These are phyloP conservation scores for Monilinia laxa DNA, from an alignment of 2,329 filamentous ascomycete genomes.

Conservation along the genomic window DNA sequence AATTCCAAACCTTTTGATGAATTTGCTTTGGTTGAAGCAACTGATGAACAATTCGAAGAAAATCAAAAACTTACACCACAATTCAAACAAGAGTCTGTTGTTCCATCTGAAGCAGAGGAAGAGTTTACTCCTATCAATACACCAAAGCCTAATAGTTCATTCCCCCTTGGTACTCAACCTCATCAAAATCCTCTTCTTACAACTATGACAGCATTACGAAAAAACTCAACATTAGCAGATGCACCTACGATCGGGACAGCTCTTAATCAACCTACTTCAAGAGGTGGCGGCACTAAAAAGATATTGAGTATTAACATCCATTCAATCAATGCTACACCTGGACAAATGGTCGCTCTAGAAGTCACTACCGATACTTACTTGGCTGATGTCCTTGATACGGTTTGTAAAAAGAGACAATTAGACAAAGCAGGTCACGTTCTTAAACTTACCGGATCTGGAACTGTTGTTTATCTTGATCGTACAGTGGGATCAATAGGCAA, in stretches of 20 bases:
- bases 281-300: constrained; percentile 60
- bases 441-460: constrained; percentile 72
- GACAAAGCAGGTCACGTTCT: constrained; percentile 79
- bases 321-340: constrained; percentile 66
- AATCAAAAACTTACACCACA: constrained; percentile 69
- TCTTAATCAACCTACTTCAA: constrained; percentile 40
- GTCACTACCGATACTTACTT: constrained; percentile 83
- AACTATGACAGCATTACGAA: constrained; percentile 53
- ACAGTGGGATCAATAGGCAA: constrained; percentile 77
- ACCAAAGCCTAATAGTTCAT: constrained; percentile 32
- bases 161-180: constrained; percentile 42
- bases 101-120: constrained; percentile 44
- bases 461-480: constrained; percentile 73
- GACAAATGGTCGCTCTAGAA: constrained; percentile 71
- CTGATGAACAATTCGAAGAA: constrained; percentile 63
- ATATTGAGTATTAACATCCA: constrained; percentile 70
- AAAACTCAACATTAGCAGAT: constrained; percentile 56
- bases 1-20: constrained; percentile 79
- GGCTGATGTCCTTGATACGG: constrained; percentile 75
- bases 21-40: constrained; percentile 75
- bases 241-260: constrained; percentile 48
- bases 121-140: constrained; percentile 44
- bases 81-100: constrained; percentile 55
- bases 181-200: constrained; percentile 60
- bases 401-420: constrained; percentile 73